Conservation (phyloP, 495 filamentous ascomycete species). For the Physcia stellaris region DNA sequence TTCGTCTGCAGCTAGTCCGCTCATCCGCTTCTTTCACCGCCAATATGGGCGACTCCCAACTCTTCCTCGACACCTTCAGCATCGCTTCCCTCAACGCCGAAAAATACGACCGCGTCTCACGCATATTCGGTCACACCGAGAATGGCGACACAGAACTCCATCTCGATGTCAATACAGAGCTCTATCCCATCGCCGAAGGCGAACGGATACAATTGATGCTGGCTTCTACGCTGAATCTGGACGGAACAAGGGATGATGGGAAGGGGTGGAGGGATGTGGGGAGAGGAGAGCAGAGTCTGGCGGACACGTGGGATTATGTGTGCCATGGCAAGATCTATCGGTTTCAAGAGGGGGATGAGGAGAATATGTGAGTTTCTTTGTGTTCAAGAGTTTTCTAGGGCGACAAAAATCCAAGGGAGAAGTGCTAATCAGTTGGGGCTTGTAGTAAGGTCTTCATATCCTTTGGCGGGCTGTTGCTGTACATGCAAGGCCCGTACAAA, state of each 20-base stretch:
- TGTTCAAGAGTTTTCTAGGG: neutral
- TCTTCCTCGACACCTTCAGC: constrained; percentile 86
- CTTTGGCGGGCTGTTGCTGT: constrained; percentile 82
- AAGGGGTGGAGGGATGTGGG: constrained; percentile 74
- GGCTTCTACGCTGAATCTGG: constrained; percentile 70
- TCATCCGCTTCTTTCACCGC: too few relatives aligned
- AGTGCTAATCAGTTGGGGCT: constrained; percentile 2
- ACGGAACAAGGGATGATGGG: constrained; percentile 58
- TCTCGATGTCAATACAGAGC: constrained; percentile 88
- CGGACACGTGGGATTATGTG: constrained; percentile 92
- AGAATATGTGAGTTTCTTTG: constrained; percentile 61
- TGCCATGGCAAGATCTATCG: constrained; percentile 96
- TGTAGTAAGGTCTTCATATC: constrained; percentile 79
- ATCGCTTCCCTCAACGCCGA: constrained; percentile 60
- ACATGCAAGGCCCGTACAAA: constrained; percentile 87
- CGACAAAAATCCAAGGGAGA: too few relatives aligned
- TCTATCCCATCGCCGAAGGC: constrained; percentile 61
- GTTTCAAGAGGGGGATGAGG: constrained; percentile 76
- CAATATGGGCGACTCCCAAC: constrained; percentile 59
- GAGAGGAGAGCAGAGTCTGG: constrained; percentile 61
- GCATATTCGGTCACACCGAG: constrained; percentile 55
- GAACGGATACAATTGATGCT: constrained; percentile 68
- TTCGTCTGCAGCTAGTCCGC: too few relatives aligned
- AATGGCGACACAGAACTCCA: constrained; percentile 60
- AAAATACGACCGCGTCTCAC: constrained; percentile 92